phyloP scores from a whole-genome alignment of 352 stramenopile species.

The Phytophthora hybrid region DNA sequence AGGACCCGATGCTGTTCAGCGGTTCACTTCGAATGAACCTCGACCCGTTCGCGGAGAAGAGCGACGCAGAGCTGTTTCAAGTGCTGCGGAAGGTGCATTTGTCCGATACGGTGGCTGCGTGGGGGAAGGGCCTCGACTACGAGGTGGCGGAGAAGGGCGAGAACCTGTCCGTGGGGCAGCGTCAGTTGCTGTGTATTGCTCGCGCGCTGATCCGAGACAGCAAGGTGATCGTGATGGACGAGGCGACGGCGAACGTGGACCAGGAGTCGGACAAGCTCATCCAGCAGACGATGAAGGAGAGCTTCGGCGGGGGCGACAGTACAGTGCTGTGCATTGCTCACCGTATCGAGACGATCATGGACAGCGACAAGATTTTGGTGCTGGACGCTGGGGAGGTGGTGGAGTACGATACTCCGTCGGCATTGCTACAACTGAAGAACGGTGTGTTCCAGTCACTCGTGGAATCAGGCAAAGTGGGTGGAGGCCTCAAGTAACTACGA shows the following conservation, averaged over 20 bases:
- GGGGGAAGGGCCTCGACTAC: constrained; percentile 77
- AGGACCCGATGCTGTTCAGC: constrained; percentile 92
- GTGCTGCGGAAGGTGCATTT: constrained; percentile 63
- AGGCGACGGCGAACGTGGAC: constrained; percentile 95
- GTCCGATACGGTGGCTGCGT: constrained; percentile 72
- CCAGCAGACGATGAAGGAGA: constrained; percentile 85
- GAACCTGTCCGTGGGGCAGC: constrained; percentile 96
- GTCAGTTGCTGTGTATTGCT: constrained; percentile 96
- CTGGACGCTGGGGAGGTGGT: constrained; percentile 71
- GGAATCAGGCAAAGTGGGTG: constrained; percentile 16
- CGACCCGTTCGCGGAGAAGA: constrained; percentile 84
- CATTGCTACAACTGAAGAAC: constrained; percentile 76
- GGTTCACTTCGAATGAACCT: constrained; percentile 91
- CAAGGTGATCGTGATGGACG: constrained; percentile 94
- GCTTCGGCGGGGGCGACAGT: constrained; percentile 81
- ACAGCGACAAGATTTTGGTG: constrained; percentile 92
- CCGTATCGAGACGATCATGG: constrained; percentile 94
- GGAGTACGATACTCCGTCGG: constrained; percentile 31
- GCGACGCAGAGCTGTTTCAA: constrained; percentile 50
- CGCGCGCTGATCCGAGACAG: constrained; percentile 91
- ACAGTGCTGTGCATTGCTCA: constrained; percentile 96
- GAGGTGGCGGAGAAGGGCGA: constrained; percentile 91
- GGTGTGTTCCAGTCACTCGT: constrained; percentile 75
- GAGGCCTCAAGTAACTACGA: not conserved
- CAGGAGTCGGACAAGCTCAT: constrained; percentile 67